A percentile compares a stretch with the other conserved stretches of the same genome.
Conservation (phyloP, 2,329 filamentous ascomycete species). For the Kalmusia sp. region DNA sequence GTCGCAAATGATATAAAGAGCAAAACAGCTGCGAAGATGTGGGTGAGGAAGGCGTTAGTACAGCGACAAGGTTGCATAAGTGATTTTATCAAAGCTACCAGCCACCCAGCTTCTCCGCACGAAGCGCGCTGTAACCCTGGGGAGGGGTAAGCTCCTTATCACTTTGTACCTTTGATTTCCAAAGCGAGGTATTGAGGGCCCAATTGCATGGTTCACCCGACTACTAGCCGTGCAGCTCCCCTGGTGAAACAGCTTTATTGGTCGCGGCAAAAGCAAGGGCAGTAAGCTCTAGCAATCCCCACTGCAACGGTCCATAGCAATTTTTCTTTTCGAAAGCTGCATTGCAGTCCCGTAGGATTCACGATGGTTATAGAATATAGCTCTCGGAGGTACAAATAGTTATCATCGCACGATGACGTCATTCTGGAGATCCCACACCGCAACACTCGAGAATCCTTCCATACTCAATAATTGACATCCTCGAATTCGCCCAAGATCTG, state of each 20-base stretch:
- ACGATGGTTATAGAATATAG: too few species aligned
- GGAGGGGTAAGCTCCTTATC: constrained; percentile 3
- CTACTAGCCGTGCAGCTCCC: background rate
- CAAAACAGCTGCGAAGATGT: background rate
- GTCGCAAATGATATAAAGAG: background rate
- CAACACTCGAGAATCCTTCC: too few species aligned
- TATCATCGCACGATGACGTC: too few species aligned
- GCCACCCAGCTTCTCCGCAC: constrained; percentile 1
- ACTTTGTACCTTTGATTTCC: background rate
- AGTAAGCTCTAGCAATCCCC: too few species aligned
- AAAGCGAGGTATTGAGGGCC: background rate
- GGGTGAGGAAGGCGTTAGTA: background rate
- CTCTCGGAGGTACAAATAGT: too few species aligned
- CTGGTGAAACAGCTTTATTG: background rate
- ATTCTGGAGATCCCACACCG: too few species aligned
- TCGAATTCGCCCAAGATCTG: too few species aligned
- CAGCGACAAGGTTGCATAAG: background rate
- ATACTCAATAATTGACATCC: too few species aligned
- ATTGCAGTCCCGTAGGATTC: too few species aligned
- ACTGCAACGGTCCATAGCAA: background rate
- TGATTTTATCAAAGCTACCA: background rate
- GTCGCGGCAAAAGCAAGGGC: background rate
- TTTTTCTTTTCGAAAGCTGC: background rate
- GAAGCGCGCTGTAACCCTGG: background rate
- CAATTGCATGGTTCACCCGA: background rate